A percentile compares a stretch with the other conserved stretches of the same genome.
These are phyloP conservation scores for Xylariaceae sp. DNA, from an alignment of 2,329 filamentous ascomycete species.

Conservation along the genomic window DNA sequence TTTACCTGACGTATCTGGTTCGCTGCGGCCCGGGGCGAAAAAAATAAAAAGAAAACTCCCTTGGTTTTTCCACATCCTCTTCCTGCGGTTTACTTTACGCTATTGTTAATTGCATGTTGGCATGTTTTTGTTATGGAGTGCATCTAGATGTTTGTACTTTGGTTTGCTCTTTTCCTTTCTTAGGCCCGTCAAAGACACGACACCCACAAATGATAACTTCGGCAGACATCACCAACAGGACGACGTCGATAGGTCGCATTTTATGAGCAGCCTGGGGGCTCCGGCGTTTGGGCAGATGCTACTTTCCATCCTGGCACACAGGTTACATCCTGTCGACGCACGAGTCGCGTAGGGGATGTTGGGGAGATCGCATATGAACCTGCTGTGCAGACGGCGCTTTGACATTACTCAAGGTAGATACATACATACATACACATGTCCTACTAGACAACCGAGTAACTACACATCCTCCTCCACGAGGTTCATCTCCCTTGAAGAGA, in stretches of 20 bases:
- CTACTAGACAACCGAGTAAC: conserved; percentile 11
- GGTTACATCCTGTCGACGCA: too few species aligned
- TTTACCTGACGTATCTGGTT: background rate
- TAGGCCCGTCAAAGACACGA: conserved; percentile 1
- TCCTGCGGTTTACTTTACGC: too few species aligned
- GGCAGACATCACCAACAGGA: conserved; percentile 5
- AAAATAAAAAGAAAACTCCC: too few species aligned
- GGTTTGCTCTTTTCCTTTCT: background rate
- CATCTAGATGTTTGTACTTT: conserved; percentile 13
- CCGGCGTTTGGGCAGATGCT: conserved; percentile 8
- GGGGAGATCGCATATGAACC: conserved; percentile 2
- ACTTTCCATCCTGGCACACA: conserved; percentile 9
- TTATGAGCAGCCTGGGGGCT: background rate
- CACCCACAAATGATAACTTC: background rate
- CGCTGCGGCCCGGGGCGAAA: background rate
- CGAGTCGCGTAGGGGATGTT: background rate
- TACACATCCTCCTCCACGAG: background rate
- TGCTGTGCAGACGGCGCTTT: conserved; percentile 1
- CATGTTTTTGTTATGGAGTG: conserved; percentile 13
- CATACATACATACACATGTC: conserved; percentile 13
- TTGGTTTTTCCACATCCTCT: too few species aligned
- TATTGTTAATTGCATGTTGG: too few species aligned
- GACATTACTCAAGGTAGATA: too few species aligned
- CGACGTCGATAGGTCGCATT: conserved; percentile 5
- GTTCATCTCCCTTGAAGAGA: background rate